phyloP scores from a whole-genome alignment of 1,284 basidiomycete genomes.

The Fomitopsis pinicola region DNA sequence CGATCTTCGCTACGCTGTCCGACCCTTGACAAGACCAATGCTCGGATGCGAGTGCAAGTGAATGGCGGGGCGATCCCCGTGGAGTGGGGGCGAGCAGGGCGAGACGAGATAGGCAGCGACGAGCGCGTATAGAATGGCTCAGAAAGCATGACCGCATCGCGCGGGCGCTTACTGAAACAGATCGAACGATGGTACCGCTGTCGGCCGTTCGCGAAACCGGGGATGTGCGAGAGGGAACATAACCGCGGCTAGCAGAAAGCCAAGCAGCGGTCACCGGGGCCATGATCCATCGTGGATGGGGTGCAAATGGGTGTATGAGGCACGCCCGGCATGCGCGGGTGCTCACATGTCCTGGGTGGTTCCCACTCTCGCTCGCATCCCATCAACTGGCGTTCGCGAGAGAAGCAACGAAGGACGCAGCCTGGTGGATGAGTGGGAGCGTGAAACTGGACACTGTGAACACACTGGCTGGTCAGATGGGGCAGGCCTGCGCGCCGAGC shows the following conservation, averaged over 20 bases:
- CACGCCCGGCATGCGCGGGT: neutral
- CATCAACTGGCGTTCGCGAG: neutral
- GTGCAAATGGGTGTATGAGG: neutral
- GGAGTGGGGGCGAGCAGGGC: neutral
- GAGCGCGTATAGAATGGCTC: slow-evolving; percentile 5
- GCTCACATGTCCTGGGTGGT: neutral
- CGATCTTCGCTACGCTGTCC: neutral
- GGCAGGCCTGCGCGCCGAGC: neutral
- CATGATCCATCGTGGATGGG: neutral
- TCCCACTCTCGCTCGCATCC: neutral
- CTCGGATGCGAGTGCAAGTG: neutral
- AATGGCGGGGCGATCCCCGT: neutral
- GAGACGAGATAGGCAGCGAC: slow-evolving; percentile 17
- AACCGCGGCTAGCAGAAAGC: neutral
- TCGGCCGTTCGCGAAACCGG: neutral
- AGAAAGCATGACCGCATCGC: neutral
- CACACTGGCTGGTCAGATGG: neutral
- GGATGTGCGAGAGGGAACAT: neutral
- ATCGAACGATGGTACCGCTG: neutral
- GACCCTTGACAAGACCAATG: neutral
- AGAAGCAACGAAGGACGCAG: neutral
- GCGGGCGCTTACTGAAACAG: neutral
- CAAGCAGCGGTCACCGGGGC: neutral
- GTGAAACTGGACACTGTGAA: neutral
- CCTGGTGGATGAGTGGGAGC: slow-evolving; percentile 1